A percentile compares a stretch with the other conserved stretches of the same genome.
Evolutionary conservation across 495 filamentous ascomycete genomes (phyloP).

Genomic region (Hypoxylon trugodes): DNA sequence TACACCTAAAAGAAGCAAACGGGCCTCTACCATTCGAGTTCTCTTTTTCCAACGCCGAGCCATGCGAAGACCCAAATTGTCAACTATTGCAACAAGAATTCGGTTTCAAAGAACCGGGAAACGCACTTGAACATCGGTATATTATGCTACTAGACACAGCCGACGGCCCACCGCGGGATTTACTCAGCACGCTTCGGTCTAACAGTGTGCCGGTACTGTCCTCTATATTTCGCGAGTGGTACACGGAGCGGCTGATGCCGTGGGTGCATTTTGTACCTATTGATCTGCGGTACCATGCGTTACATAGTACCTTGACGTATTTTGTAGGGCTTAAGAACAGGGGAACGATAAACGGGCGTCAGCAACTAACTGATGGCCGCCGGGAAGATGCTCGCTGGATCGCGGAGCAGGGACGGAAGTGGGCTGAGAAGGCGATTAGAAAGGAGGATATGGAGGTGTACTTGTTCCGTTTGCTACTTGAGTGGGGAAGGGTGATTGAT

Average conservation of each 20-base stretch:
- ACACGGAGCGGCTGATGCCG: conserved; percentile 70
- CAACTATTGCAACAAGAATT: conserved; percentile 61
- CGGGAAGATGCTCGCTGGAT: conserved; percentile 62
- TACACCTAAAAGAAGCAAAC: conserved; percentile 46
- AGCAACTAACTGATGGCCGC: conserved; percentile 46
- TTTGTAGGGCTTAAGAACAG: conserved; percentile 57
- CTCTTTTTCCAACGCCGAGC: conserved; percentile 58
- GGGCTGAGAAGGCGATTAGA: conserved; percentile 70
- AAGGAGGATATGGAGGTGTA: conserved; percentile 88
- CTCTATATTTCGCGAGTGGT: conserved; percentile 78
- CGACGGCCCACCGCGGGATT: conserved; percentile 68
- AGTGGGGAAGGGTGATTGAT: conserved; percentile 74
- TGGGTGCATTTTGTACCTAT: conserved; percentile 84
- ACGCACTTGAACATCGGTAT: conserved; percentile 55
- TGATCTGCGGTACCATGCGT: conserved; percentile 70
- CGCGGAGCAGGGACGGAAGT: conserved; percentile 70
- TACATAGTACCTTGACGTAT: conserved; percentile 72
- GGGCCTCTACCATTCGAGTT: conserved; percentile 49
- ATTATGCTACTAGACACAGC: conserved; percentile 74
- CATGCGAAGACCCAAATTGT: conserved; percentile 62
- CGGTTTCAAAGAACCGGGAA: conserved; percentile 53
- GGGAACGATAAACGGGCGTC: conserved; percentile 57
- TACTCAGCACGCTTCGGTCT: conserved; percentile 72
- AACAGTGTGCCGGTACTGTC: conserved; percentile 69
- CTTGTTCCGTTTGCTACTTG: conserved; percentile 77